Conservation (phyloP, 257 asterid genomes). For the Cordia subcordata region DNA sequence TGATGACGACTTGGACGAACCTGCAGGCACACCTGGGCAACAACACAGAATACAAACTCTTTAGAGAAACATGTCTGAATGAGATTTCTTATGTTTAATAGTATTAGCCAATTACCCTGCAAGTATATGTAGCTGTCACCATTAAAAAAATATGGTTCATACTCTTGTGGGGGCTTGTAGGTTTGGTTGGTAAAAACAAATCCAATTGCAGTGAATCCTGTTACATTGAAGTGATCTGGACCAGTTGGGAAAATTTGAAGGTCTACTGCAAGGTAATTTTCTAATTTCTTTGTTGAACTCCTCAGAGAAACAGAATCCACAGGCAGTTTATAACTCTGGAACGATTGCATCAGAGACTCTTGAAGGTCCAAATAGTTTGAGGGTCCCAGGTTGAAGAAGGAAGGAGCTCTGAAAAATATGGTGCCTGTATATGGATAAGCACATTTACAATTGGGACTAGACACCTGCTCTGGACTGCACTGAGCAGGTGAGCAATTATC, state of each 20-base stretch:
- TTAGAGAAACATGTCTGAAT: no score
- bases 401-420: slow-evolving; percentile 66
- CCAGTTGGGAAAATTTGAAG: slow-evolving; percentile 62
- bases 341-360: slow-evolving; percentile 33
- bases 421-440: slow-evolving; percentile 68
- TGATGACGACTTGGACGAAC: slow-evolving; percentile 20
- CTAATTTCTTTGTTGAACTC: slow-evolving; percentile 42
- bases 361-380: slow-evolving; percentile 35
- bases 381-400: slow-evolving; percentile 67
- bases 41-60: no score
- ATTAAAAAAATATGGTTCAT: slow-evolving; percentile 66
- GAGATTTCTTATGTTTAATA: no score
- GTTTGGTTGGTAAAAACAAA: slow-evolving; percentile 72
- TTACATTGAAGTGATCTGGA: slow-evolving; percentile 41
- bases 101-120: slow-evolving; percentile 29
- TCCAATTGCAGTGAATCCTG: slow-evolving; percentile 59
- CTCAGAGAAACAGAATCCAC: slow-evolving; percentile 75
- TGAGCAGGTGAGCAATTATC: slow-evolving; percentile 38
- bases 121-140: slow-evolving; percentile 45
- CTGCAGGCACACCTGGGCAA: not conserved
- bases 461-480: slow-evolving; percentile 36
- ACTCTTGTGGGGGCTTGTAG: slow-evolving; percentile 60
- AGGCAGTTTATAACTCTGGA: slow-evolving; percentile 38
- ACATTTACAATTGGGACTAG: slow-evolving; percentile 76
- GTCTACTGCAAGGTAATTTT: slow-evolving; percentile 44